Conservation (phyloP, 768 basidiomycete genomes). For the Serendipita sp. region DNA sequence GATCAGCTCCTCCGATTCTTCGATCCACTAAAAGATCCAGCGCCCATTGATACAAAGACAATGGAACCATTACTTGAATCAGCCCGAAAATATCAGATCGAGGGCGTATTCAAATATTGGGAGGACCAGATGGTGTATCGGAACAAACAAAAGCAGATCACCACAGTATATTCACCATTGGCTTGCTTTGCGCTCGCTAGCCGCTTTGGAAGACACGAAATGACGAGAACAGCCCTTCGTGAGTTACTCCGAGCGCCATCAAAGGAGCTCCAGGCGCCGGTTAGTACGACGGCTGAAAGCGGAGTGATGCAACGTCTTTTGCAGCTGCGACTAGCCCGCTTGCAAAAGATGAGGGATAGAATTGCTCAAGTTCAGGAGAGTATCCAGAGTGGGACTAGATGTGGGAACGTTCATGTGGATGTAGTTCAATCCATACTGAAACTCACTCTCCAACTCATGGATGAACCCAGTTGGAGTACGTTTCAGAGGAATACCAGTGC, state of each 20-base stretch:
- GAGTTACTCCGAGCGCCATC: neutral
- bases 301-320: too few species aligned
- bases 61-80: constrained; percentile 8
- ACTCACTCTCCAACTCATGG: too few species aligned
- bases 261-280: neutral
- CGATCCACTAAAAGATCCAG: constrained; percentile 11
- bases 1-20: constrained; percentile 13
- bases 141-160: neutral
- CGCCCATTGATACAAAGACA: neutral
- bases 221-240: neutral
- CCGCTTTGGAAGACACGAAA: neutral
- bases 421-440: too few species aligned
- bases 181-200: neutral
- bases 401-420: too few species aligned
- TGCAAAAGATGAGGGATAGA: too few species aligned
- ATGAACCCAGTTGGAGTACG: too few species aligned
- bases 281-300: too few species aligned
- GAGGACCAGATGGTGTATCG: neutral
- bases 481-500: too few species aligned
- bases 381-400: too few species aligned
- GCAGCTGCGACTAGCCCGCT: too few species aligned
- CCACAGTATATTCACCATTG: neutral
- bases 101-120: neutral
- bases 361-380: too few species aligned
- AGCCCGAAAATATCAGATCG: constrained; percentile 14